phyloP scores from a whole-genome alignment of 208 protist genomes.

The Trypanosoma scelopori region DNA sequence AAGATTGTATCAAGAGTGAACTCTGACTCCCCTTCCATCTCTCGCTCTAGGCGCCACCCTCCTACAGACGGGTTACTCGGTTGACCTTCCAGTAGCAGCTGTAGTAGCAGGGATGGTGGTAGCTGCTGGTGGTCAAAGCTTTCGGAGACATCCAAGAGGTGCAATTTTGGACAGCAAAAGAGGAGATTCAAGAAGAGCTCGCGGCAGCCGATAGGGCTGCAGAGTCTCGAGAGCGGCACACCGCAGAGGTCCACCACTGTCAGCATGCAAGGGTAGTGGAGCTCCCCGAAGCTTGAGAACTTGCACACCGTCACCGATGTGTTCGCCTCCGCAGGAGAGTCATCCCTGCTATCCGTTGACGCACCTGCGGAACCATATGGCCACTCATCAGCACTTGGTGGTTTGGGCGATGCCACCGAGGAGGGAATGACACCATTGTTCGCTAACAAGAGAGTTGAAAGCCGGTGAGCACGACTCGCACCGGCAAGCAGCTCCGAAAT shows the following conservation, averaged over 20 bases:
- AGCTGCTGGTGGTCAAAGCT: slow-evolving; percentile 54
- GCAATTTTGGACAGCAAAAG: slow-evolving; percentile 59
- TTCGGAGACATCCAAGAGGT: slow-evolving; percentile 51
- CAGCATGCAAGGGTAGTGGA: slow-evolving; percentile 39
- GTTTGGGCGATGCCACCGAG: slow-evolving; percentile 27
- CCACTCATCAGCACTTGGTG: background rate
- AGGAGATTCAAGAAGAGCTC: slow-evolving; percentile 77
- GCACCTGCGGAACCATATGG: background rate
- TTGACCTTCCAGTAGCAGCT: slow-evolving; percentile 29
- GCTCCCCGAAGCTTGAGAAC: slow-evolving; percentile 44
- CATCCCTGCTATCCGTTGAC: background rate
- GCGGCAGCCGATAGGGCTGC: slow-evolving; percentile 57
- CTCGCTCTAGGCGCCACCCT: slow-evolving; percentile 34
- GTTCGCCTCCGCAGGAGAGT: slow-evolving; percentile 12
- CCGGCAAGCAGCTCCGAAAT: slow-evolving; percentile 64
- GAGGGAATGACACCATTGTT: slow-evolving; percentile 41
- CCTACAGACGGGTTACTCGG: slow-evolving; percentile 2
- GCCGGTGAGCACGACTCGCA: slow-evolving; percentile 52
- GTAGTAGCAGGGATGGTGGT: slow-evolving; percentile 23
- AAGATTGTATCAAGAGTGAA: slow-evolving; percentile 46
- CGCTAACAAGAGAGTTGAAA: slow-evolving; percentile 43
- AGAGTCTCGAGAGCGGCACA: slow-evolving; percentile 60
- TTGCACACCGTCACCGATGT: slow-evolving; percentile 6
- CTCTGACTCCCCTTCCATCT: slow-evolving; percentile 33
- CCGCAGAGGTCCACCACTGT: slow-evolving; percentile 39